Conservation (phyloP, 768 basidiomycete genomes). For the Agaricus blazei region DNA sequence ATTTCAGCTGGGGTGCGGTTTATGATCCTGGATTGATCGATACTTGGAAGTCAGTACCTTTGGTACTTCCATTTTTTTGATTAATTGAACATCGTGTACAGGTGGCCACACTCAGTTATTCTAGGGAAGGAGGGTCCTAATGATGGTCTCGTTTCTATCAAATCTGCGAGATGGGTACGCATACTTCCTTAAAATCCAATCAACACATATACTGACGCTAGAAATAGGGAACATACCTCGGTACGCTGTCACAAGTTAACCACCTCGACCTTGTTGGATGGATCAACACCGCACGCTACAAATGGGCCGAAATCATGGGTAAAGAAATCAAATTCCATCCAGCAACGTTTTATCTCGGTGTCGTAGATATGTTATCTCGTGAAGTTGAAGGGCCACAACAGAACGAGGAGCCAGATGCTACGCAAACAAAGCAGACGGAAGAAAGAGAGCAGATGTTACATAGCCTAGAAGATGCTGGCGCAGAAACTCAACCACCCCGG, state of each 20-base stretch:
- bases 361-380: conserved; percentile 72
- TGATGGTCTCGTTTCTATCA: conserved; percentile 88
- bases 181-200: not conserved
- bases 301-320: conserved; percentile 85
- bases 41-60: conserved; percentile 61
- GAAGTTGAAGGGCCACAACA: conserved; percentile 57
- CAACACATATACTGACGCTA: not conserved
- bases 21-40: conserved; percentile 89
- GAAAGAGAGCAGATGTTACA: conserved; percentile 21
- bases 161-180: conserved; percentile 78
- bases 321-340: conserved; percentile 89
- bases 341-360: conserved; percentile 84
- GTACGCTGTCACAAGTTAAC: conserved; percentile 87
- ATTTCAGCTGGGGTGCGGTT: conserved; percentile 94
- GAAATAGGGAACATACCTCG: conserved; percentile 84
- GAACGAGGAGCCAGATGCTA: not conserved
- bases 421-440: not conserved
- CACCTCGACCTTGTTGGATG: conserved; percentile 93
- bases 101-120: conserved; percentile 77
- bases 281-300: conserved; percentile 86
- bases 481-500: not conserved
- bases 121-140: conserved; percentile 87
- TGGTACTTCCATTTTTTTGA: not conserved
- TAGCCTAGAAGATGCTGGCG: conserved; percentile 18
- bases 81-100: conserved; percentile 16